Evolutionary conservation across 345 rosid genomes (phyloP).

Genomic region (Ailanthus altissimus): DNA sequence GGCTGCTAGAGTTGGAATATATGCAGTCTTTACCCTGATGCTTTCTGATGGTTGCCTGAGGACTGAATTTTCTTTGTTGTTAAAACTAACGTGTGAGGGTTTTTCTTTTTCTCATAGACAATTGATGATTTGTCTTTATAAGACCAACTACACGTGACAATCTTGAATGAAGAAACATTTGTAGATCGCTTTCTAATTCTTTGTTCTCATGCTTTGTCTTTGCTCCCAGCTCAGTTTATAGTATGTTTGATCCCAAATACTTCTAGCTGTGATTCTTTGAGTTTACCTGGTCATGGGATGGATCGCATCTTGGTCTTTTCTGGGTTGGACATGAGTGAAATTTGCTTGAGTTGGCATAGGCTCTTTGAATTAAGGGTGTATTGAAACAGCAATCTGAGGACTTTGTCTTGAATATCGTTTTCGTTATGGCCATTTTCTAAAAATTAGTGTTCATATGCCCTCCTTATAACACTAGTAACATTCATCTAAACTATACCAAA

Average conservation of each 20-base stretch:
- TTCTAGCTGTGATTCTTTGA: neutral
- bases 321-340: neutral
- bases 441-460: neutral
- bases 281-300: neutral
- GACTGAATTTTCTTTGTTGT: neutral
- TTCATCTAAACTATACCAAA: neutral
- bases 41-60: neutral
- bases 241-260: neutral
- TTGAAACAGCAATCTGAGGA: no score
- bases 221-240: neutral
- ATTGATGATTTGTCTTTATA: neutral
- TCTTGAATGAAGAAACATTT: neutral
- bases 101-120: neutral
- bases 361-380: neutral
- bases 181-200: neutral
- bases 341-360: neutral
- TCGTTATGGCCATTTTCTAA: neutral
- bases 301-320: neutral
- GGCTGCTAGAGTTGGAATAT: neutral
- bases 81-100: neutral
- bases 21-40: neutral
- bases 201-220: neutral
- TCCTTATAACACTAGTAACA: neutral
- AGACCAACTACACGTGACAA: neutral
- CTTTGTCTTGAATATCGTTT: neutral